Conservation (phyloP, 768 basidiomycete genomes). For the Mycena galopus region DNA sequence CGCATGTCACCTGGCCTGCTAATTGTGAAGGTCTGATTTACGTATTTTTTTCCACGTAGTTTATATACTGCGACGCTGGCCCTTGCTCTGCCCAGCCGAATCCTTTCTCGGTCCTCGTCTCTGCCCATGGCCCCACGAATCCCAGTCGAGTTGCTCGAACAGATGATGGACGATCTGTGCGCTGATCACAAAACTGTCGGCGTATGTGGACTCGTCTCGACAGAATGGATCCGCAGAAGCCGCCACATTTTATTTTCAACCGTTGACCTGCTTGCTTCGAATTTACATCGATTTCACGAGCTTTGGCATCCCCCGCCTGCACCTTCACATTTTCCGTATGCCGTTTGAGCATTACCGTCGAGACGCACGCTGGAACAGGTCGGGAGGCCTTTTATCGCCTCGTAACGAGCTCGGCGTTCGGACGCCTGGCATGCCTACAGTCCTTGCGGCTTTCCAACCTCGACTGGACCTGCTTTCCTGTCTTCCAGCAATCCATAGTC, state of each 20-base stretch:
- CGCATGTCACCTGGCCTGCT: background rate
- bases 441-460: constrained; percentile 16
- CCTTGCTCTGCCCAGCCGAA: background rate
- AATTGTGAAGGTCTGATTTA: background rate
- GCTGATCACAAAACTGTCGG: constrained; percentile 30
- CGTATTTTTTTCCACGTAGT: background rate
- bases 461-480: constrained; percentile 19
- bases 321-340: background rate
- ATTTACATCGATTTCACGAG: constrained; percentile 3
- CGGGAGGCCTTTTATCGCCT: background rate
- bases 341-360: background rate
- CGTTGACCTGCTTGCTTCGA: constrained; percentile 2
- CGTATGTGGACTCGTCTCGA: constrained; percentile 37
- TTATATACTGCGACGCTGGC: background rate
- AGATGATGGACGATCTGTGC: constrained; percentile 34
- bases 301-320: constrained; percentile 15
- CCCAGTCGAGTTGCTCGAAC: constrained; percentile 37
- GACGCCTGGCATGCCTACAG: background rate
- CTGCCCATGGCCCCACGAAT: constrained; percentile 13
- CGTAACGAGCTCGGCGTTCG: constrained; percentile 12
- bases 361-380: background rate
- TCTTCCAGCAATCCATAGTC: constrained; percentile 4
- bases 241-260: constrained; percentile 37
- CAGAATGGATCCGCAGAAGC: constrained; percentile 35
- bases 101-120: background rate